Conservation (phyloP, 495 filamentous ascomycete genomes). For the Lepraria neglecta region DNA sequence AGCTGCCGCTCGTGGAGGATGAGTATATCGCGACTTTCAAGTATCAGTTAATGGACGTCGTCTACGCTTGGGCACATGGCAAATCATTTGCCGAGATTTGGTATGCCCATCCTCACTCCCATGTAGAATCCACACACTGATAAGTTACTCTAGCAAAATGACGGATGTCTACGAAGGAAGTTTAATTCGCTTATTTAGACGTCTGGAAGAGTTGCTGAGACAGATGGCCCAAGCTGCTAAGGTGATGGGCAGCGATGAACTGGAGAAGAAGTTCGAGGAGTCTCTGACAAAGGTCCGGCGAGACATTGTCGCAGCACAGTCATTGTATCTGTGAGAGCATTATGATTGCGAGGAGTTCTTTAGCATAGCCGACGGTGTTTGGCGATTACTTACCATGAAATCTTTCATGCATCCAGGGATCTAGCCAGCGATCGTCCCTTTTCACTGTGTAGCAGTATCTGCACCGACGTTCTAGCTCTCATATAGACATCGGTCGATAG, state of each 20-base stretch:
- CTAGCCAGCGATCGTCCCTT: no score
- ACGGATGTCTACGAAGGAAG: slow-evolving; percentile 96
- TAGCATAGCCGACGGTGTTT: slow-evolving; percentile 10
- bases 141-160: slow-evolving; percentile 65
- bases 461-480: no score
- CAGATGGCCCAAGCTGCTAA: slow-evolving; percentile 96
- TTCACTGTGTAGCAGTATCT: no score
- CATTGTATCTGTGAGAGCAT: slow-evolving; percentile 64
- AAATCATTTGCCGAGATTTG: slow-evolving; percentile 91
- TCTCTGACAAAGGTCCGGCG: slow-evolving; percentile 76
- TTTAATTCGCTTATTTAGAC: slow-evolving; percentile 89
- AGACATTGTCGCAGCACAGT: slow-evolving; percentile 91
- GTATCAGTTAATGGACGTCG: slow-evolving; percentile 91
- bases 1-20: slow-evolving; percentile 82
- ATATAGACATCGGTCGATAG: no score
- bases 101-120: slow-evolving; percentile 46
- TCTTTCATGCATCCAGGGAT: no score
- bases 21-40: slow-evolving; percentile 86
- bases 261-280: slow-evolving; percentile 81
- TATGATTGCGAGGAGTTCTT: not conserved
- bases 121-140: slow-evolving; percentile 26
- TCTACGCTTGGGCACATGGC: slow-evolving; percentile 89
- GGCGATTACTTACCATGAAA: not conserved
- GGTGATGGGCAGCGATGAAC: slow-evolving; percentile 94
- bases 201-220: slow-evolving; percentile 88